Conservation (phyloP, 139 green algal genomes). For the Chlamydomonas incerta region DNA sequence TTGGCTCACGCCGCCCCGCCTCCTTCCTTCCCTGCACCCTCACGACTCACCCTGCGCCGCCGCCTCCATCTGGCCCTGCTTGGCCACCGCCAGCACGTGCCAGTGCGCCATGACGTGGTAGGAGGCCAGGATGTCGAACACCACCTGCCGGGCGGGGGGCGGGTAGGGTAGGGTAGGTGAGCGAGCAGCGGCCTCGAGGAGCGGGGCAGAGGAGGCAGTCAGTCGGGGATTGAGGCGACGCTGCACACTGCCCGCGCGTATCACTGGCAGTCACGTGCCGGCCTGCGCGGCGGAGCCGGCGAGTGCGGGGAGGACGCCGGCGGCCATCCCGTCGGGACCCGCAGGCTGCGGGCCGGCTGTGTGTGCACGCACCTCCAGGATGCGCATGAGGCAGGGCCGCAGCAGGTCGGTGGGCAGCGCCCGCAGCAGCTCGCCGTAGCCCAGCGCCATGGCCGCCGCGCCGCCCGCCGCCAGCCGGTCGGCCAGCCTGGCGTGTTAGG, state of each 20-base stretch:
- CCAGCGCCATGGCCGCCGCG: constrained; percentile 44
- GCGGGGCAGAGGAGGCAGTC: no score
- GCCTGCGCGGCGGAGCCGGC: no score
- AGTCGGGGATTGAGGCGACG: no score
- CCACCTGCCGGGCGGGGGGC: background rate
- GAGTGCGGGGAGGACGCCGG: no score
- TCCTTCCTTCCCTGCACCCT: background rate
- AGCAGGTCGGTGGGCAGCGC: constrained; percentile 59
- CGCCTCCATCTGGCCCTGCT: constrained; percentile 39
- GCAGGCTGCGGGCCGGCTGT: no score
- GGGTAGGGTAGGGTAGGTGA: background rate
- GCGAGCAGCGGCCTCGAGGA: no score
- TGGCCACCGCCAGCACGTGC: constrained; percentile 43
- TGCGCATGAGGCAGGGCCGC: constrained; percentile 58
- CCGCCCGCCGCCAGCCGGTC: constrained; percentile 31
- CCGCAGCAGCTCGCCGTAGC: constrained; percentile 58
- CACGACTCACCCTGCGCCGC: constrained; percentile 17
- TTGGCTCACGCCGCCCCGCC: background rate
- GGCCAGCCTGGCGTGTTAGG: constrained; percentile 6
- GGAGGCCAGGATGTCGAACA: constrained; percentile 59
- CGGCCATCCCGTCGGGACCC: no score
- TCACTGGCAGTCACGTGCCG: no score
- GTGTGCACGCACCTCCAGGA: constrained; percentile 66
- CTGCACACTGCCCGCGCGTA: no score
- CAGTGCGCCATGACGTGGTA: constrained; percentile 65